Percentiles rank a stretch among this genome's conserved stretches.
Conservation (phyloP, 2,329 filamentous ascomycete genomes). For the Pseudomassariella vexata region DNA sequence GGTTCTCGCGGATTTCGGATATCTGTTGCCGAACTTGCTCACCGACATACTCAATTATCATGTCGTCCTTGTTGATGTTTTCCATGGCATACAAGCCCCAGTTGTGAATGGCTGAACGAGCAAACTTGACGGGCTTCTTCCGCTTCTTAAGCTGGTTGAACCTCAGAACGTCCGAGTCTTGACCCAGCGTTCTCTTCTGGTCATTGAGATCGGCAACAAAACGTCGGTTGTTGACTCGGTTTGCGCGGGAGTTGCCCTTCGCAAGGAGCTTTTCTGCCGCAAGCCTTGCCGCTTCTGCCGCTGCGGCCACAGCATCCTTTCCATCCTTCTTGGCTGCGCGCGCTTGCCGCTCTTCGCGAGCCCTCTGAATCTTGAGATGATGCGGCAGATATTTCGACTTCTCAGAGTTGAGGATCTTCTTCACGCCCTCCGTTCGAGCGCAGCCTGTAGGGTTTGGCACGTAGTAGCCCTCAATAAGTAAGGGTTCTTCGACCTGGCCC, state of each 20-base stretch:
- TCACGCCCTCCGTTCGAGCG: slow-evolving; percentile 86
- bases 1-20: slow-evolving; percentile 88
- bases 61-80: slow-evolving; percentile 93
- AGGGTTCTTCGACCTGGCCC: slow-evolving; percentile 23
- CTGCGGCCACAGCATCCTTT: slow-evolving; percentile 59
- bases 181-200: slow-evolving; percentile 79
- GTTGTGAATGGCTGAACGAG: slow-evolving; percentile 94
- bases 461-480: slow-evolving; percentile 62
- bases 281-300: slow-evolving; percentile 66
- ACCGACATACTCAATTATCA: slow-evolving; percentile 99
- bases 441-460: slow-evolving; percentile 80
- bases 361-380: slow-evolving; percentile 91
- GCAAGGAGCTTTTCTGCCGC: slow-evolving; percentile 74
- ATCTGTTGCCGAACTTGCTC: slow-evolving; percentile 97
- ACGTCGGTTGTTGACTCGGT: slow-evolving; percentile 91
- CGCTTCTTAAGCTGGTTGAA: slow-evolving; percentile 99
- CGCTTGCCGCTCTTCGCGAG: slow-evolving; percentile 86
- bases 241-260: slow-evolving; percentile 87
- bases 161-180: slow-evolving; percentile 84
- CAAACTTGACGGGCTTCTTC: slow-evolving; percentile 98
- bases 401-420: slow-evolving; percentile 93
- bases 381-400: slow-evolving; percentile 98
- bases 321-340: slow-evolving; percentile 57
- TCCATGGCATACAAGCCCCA: slow-evolving; percentile 98
- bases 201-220: slow-evolving; percentile 93